Evolutionary conservation across 2,329 filamentous ascomycete species (phyloP).

Genomic region (Beauveria bassiana): DNA sequence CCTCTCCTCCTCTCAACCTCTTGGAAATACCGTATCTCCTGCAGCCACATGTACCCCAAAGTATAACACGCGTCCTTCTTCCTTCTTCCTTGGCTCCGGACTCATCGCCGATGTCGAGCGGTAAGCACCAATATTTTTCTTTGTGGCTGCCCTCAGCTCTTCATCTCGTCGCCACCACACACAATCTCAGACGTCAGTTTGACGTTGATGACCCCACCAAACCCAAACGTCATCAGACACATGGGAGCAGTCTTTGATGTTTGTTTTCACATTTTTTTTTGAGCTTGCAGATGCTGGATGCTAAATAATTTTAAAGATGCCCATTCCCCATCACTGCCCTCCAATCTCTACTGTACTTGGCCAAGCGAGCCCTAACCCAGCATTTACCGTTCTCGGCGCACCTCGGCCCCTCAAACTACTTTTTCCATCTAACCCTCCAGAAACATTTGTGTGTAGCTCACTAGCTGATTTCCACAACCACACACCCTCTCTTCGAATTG

Average conservation of each 20-base stretch:
- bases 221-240: neutral
- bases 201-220: neutral
- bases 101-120: constrained; percentile 1
- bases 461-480: no score
- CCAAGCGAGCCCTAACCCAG: no score
- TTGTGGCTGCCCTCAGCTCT: neutral
- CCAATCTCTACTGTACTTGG: no score
- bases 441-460: no score
- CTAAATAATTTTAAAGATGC: no score
- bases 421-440: no score
- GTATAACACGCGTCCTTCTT: neutral
- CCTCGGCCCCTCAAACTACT: no score
- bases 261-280: neutral
- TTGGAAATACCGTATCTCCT: no score
- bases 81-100: neutral
- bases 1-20: neutral
- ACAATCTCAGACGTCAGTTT: neutral
- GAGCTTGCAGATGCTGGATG: no score
- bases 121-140: neutral
- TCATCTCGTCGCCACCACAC: neutral
- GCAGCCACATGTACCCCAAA: neutral
- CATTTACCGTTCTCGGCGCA: no score
- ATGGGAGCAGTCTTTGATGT: neutral
- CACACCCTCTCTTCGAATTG: no score
- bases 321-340: no score